Conservation (phyloP, 768 basidiomycete species). For the Psilocybe sp. region DNA sequence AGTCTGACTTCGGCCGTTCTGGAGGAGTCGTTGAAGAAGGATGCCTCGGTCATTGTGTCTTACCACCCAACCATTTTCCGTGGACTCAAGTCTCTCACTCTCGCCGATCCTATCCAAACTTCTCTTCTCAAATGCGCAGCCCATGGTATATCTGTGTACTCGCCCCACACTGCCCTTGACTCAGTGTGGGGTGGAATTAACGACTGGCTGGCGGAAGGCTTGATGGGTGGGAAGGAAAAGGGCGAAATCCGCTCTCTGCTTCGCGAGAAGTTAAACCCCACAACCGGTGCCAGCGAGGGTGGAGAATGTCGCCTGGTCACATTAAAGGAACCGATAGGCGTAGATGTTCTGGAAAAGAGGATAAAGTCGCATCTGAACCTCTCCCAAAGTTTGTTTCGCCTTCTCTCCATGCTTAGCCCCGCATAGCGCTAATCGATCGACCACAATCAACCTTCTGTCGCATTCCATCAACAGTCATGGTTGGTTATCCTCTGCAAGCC, state of each 20-base stretch:
- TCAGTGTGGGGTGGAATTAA: constrained; percentile 83
- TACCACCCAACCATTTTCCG: constrained; percentile 89
- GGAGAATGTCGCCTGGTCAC: constrained; percentile 71
- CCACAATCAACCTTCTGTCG: constrained; percentile 8
- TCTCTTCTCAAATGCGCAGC: constrained; percentile 80
- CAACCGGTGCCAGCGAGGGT: constrained; percentile 37
- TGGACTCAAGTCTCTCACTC: constrained; percentile 70
- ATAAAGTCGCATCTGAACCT: constrained; percentile 66
- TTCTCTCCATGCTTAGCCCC: constrained; percentile 15
- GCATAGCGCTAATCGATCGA: constrained; percentile 16
- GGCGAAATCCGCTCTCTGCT: constrained; percentile 35
- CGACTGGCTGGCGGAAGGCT: constrained; percentile 76
- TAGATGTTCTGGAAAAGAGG: constrained; percentile 60
- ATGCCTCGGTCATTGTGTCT: constrained; percentile 66
- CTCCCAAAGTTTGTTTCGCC: constrained; percentile 26
- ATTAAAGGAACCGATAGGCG: constrained; percentile 51
- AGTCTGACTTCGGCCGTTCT: constrained; percentile 76
- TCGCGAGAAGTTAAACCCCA: constrained; percentile 36
- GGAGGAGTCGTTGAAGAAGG: constrained; percentile 60
- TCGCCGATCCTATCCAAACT: constrained; percentile 74
- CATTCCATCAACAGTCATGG: constrained; percentile 50
- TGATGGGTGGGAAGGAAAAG: constrained; percentile 36
- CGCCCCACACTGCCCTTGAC: constrained; percentile 88
- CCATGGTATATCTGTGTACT: constrained; percentile 81
- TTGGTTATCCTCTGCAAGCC: constrained; percentile 45